These are phyloP conservation scores for Daldinia childiae DNA, from an alignment of 495 filamentous ascomycete genomes.

Conservation along the genomic window DNA sequence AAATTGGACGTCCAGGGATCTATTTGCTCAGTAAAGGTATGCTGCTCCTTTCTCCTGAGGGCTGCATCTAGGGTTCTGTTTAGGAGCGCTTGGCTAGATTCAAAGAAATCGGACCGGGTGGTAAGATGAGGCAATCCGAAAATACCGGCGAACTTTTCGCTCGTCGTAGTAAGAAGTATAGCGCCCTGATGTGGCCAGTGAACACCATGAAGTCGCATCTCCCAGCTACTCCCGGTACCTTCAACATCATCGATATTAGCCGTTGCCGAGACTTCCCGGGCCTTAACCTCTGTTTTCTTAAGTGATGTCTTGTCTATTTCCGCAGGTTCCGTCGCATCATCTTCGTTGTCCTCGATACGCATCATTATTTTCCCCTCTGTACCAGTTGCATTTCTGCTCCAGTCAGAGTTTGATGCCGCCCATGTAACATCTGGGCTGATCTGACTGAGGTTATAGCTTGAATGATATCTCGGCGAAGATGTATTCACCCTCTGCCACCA, in stretches of 20 bases:
- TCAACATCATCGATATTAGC: slow-evolving; percentile 75
- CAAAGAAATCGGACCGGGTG: slow-evolving; percentile 70
- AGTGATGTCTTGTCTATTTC: slow-evolving; percentile 39
- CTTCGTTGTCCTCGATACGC: slow-evolving; percentile 62
- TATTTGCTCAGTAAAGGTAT: slow-evolving; percentile 55
- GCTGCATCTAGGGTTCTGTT: slow-evolving; percentile 73
- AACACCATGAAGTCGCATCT: slow-evolving; percentile 79
- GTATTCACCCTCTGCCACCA: slow-evolving; percentile 73
- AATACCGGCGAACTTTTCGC: slow-evolving; percentile 89
- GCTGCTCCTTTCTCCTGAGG: slow-evolving; percentile 68
- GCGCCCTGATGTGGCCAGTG: slow-evolving; percentile 81
- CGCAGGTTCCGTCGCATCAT: slow-evolving; percentile 39
- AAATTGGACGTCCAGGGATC: slow-evolving; percentile 70
- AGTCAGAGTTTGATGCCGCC: slow-evolving; percentile 58
- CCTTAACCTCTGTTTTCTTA: slow-evolving; percentile 43
- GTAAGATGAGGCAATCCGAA: slow-evolving; percentile 88
- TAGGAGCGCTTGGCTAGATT: slow-evolving; percentile 71
- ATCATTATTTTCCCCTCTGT: slow-evolving; percentile 61
- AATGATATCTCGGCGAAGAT: slow-evolving; percentile 45
- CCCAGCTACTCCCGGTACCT: slow-evolving; percentile 74
- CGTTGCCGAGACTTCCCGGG: slow-evolving; percentile 69
- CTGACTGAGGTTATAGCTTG: slow-evolving; percentile 58
- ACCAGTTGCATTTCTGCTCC: slow-evolving; percentile 75
- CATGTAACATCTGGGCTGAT: slow-evolving; percentile 56
- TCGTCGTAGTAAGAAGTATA: slow-evolving; percentile 84